Evolutionary conservation across 2,329 filamentous ascomycete species (phyloP).

Genomic region (Ophiocordyceps polyrhachis-furcata): DNA sequence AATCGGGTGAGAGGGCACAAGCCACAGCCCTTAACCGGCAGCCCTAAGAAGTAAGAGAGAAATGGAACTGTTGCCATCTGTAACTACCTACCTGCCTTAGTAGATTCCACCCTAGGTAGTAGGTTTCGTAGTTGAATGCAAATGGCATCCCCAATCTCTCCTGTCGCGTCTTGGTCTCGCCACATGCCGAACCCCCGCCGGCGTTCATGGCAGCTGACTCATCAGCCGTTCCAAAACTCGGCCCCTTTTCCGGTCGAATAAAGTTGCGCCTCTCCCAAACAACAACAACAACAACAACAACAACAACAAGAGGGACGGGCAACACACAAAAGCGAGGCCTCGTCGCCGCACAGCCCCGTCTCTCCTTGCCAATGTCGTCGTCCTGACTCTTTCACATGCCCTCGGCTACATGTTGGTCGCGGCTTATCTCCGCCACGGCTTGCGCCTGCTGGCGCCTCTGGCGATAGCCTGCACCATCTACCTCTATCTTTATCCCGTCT

Average conservation of each 20-base stretch:
- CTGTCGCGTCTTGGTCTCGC: too few relatives aligned
- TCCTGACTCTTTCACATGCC: slow-evolving; percentile 12
- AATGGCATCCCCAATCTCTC: neutral
- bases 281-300: neutral
- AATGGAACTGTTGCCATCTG: neutral
- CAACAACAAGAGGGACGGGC: neutral
- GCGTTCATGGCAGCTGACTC: neutral
- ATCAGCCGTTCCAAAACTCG: neutral
- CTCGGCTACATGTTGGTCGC: slow-evolving; percentile 31
- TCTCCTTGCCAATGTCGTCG: neutral
- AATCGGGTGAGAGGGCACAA: slow-evolving; percentile 6
- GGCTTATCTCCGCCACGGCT: slow-evolving; percentile 34
- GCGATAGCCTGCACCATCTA: slow-evolving; percentile 54
- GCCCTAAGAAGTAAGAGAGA: neutral
- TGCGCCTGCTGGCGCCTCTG: slow-evolving; percentile 37
- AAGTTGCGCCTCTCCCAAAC: neutral
- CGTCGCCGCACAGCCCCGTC: neutral
- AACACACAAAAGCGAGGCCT: neutral
- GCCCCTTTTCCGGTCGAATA: neutral
- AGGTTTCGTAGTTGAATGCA: neutral
- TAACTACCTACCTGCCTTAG: too few relatives aligned
- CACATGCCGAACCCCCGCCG: neutral
- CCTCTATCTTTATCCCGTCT: slow-evolving; percentile 73
- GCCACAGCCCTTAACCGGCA: too few relatives aligned
- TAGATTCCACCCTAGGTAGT: neutral